Evolutionary conservation across 352 stramenopile genomes (phyloP).

Genomic region (Peronospora tabacina): DNA sequence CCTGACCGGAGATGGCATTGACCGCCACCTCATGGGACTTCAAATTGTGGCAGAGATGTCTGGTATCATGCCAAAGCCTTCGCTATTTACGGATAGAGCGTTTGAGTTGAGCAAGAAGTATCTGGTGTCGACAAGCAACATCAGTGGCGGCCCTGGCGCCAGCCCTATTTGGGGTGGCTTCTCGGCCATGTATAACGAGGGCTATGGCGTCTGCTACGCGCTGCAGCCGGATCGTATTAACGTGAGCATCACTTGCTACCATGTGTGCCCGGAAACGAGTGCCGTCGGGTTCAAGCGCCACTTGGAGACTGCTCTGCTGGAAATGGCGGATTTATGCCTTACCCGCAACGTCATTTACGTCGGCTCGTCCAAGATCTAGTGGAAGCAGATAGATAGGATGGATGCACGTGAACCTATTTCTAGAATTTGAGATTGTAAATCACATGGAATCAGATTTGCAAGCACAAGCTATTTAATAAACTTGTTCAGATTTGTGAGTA

Average conservation of each 20-base stretch:
- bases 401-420: no score
- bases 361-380: constrained; percentile 77
- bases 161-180: constrained; percentile 96
- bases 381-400: no score
- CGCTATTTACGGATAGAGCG: constrained; percentile 90
- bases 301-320: constrained; percentile 90
- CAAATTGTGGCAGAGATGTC: constrained; percentile 91
- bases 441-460: no score
- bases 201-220: constrained; percentile 94
- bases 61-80: constrained; percentile 78
- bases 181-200: constrained; percentile 91
- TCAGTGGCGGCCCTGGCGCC: constrained; percentile 88
- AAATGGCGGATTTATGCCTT: constrained; percentile 92
- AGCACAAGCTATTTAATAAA: no score
- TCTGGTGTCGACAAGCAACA: constrained; percentile 93
- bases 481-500: no score
- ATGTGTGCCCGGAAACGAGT: constrained; percentile 70
- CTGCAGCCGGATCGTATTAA: constrained; percentile 92
- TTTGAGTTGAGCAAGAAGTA: constrained; percentile 93
- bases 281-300: constrained; percentile 84
- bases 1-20: constrained; percentile 85
- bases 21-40: constrained; percentile 94
- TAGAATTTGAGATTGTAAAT: no score
- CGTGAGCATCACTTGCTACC: constrained; percentile 92
- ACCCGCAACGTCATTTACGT: constrained; percentile 87